Evolutionary conservation across 176 grass and related monocot species (phyloP), one percentile per base, ranked within the genome.

Genomic region (Cenchrus fungigraminus): DNA sequence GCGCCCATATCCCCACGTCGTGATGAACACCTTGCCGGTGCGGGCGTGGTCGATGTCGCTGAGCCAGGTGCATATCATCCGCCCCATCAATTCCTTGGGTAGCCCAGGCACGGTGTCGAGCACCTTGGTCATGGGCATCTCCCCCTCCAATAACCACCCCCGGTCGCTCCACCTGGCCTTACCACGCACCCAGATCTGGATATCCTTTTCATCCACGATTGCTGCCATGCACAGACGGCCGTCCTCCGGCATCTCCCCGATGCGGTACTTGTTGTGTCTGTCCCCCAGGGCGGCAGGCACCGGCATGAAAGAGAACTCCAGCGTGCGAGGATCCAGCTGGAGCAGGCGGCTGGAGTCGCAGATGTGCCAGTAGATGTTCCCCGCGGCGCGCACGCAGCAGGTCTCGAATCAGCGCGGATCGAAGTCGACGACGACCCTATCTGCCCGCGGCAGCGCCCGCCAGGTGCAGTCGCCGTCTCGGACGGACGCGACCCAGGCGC

Each of bases 281-380:
- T 59, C 56, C 5, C 56, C 56, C 56, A 20, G 56, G 17, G 8
- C 17, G 56, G 56, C 16, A 58, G 56, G 56, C 56, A 54, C 12
- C 12, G 13, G 52, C 52, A 54, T 15, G 52, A 16, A 54, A 0
- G 31, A 77, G 62, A 57, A 52, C 9, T 49, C 8, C 13, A 57
- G 20, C 51, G 37, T 85, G 49, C 62, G 9, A 3, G 83, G 53
- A 31, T 85, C 83, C 1, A 85, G 54, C 54, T 20, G 6, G 43
- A 85, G 75, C 43, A 85, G 8, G 76, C 66, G 55, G 44, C 8
- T 34, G 3, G 40, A 51, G 65, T 85, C 60, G 74, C 53, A 85
- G 53, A 85, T 85, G 53, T 78, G 25, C 83, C 53, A 70, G 55
- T 79, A 86, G 12, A 79, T 17, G 67, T 79, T 31, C 14, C 68